phyloP scores from a whole-genome alignment of 2,329 filamentous ascomycete genomes.

The Fusarium buxicola region DNA sequence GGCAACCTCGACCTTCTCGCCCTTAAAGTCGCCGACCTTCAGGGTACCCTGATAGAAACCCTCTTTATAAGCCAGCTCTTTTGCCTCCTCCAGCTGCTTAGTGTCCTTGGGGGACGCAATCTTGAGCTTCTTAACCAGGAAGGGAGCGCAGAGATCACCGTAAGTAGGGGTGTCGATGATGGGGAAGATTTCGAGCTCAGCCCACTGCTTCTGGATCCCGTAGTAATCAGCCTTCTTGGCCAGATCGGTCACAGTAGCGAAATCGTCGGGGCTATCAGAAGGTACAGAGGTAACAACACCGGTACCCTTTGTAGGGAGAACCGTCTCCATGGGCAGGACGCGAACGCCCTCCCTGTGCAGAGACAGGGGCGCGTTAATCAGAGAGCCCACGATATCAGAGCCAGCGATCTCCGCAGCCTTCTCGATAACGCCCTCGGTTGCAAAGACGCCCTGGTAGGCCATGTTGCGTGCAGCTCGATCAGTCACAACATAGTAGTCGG shows the following conservation, averaged over 20 bases:
- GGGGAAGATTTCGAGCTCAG: slow-evolving; percentile 86
- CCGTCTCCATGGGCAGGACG: slow-evolving; percentile 94
- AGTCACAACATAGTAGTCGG: slow-evolving; percentile 86
- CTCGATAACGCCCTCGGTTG: slow-evolving; percentile 78
- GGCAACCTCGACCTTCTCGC: slow-evolving; percentile 84
- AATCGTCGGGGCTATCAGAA: slow-evolving; percentile 94
- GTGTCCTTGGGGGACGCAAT: slow-evolving; percentile 96
- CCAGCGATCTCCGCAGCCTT: slow-evolving; percentile 81
- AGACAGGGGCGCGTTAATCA: slow-evolving; percentile 90
- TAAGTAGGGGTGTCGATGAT: slow-evolving; percentile 91
- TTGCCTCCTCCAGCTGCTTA: slow-evolving; percentile 89
- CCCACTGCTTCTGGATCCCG: slow-evolving; percentile 96
- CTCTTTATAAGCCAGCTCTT: slow-evolving; percentile 96
- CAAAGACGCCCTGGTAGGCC: slow-evolving; percentile 91
- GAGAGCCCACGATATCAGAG: slow-evolving; percentile 85
- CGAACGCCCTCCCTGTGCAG: slow-evolving; percentile 85
- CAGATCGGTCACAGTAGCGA: slow-evolving; percentile 86
- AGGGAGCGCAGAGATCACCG: slow-evolving; percentile 84
- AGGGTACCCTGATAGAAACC: slow-evolving; percentile 96
- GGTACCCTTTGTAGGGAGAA: slow-evolving; percentile 93
- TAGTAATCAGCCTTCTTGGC: slow-evolving; percentile 97
- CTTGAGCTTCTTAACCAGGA: slow-evolving; percentile 91
- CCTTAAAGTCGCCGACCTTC: slow-evolving; percentile 87
- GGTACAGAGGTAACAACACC: slow-evolving; percentile 96
- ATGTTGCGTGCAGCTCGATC: slow-evolving; percentile 93